Base-by-base conservation (phyloP, 352 stramenopile genomes). In the Phytophthora megakarya region DNA sequence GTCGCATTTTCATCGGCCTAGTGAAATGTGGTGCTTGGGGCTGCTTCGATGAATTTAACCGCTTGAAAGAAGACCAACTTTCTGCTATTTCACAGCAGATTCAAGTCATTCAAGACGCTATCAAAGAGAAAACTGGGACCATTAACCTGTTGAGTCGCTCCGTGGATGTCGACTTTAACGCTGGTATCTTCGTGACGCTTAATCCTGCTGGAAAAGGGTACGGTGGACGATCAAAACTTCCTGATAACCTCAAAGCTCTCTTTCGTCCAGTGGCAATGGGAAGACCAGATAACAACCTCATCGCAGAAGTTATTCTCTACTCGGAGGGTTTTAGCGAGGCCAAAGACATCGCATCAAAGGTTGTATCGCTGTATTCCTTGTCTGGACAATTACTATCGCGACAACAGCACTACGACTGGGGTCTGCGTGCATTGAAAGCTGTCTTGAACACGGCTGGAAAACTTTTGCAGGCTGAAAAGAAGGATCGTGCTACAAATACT, bases 11-110 rank as follows among this genome's bases (percentile, higher is more conserved):
- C 51, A 95, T 96, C n/a, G 95, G 95, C 0, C 68, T 98, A 1
- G 89, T 98, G 15, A 97, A 98, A 59, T 98, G 85, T 49, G 95
- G 95, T 13, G 95, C 93, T 22, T 98, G 95, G 95, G 95, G 95
- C n/a, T 98, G 95, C 60, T 98, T 98, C 40, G 95, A 98, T 39
- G 95, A 98, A 61, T 98, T 98, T 56, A 98, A 98, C 70, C 89
- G 95, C 1, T 74, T 98, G 2, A 98, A 98, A 54, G 89, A 97
- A 37, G 93, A 98, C 35, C 88, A 98, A 66, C 79, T 98, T 16
- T 98, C 89, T 1, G 95, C 92, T 7, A 95, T 98, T 60, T 97
- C 88, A 0, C 92, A 98, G 74, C 95, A 98, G 72, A 98, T 98
- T 56, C 92, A 98, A 57, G 72, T 97, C 16, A 98, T 98, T 51